Percentiles rank a stretch among this genome's conserved stretches.
phyloP scores from a whole-genome alignment of 306 rosid genomes.

The Vachellia pachyceras region DNA sequence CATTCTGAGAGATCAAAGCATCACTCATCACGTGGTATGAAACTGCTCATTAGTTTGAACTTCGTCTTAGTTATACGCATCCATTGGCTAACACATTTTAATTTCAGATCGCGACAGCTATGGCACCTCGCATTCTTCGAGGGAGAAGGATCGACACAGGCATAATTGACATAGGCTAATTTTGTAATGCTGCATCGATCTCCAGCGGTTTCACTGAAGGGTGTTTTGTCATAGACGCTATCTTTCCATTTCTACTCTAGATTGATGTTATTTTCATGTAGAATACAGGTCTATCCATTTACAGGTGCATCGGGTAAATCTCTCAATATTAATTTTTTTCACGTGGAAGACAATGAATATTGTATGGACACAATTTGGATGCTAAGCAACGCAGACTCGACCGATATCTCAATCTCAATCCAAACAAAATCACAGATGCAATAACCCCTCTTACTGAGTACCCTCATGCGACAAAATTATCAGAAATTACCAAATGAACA shows the following conservation, averaged over 20 bases:
- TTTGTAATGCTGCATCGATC: neutral
- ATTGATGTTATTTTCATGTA: neutral
- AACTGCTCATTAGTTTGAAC: conserved; percentile 20
- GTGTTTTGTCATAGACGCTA: neutral
- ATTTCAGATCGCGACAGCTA: conserved; percentile 76
- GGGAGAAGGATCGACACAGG: conserved; percentile 92
- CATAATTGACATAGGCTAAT: no score
- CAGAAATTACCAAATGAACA: neutral
- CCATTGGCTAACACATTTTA: conserved; percentile 24
- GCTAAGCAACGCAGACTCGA: neutral
- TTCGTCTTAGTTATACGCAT: neutral
- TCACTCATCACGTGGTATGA: conserved; percentile 76
- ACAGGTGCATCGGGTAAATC: neutral
- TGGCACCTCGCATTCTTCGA: conserved; percentile 71
- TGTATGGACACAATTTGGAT: neutral
- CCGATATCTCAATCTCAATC: no score
- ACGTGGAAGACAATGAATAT: neutral
- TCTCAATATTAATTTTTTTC: neutral
- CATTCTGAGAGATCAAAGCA: conserved; percentile 78
- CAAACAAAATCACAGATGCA: neutral
- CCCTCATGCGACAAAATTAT: neutral
- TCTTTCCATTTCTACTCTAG: neutral
- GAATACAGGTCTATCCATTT: neutral
- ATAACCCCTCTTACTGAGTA: neutral
- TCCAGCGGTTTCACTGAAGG: neutral